Evolutionary conservation across 306 rosid genomes (phyloP).

Genomic region (Glycine latifolia): DNA sequence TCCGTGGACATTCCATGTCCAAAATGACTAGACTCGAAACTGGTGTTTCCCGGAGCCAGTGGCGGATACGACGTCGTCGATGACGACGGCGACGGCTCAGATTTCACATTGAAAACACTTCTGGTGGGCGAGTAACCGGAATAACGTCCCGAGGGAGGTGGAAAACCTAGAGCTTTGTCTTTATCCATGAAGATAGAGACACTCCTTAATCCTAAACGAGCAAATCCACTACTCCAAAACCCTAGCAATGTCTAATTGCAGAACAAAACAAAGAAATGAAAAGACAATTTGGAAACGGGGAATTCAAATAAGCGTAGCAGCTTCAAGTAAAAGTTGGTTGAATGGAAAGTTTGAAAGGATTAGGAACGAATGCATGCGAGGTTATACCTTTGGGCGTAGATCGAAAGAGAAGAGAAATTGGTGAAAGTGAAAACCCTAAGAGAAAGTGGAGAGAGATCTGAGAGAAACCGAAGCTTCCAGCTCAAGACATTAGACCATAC

Average conservation of each 20-base stretch:
- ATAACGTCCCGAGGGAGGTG: constrained; percentile 78
- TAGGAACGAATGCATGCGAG: neutral
- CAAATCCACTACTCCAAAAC: constrained; percentile 47
- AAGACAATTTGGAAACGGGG: neutral
- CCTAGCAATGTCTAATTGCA: constrained; percentile 39
- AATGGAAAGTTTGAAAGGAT: too few relatives aligned
- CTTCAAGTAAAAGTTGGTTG: neutral
- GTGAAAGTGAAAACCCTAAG: constrained; percentile 41
- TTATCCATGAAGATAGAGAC: constrained; percentile 61
- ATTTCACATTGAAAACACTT: constrained; percentile 65
- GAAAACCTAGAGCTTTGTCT: constrained; percentile 73
- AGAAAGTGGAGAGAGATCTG: neutral
- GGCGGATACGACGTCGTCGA: constrained; percentile 59
- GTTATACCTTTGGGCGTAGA: constrained; percentile 10
- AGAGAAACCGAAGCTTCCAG: constrained; percentile 45
- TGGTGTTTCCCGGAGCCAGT: constrained; percentile 59
- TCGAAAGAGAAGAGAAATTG: neutral
- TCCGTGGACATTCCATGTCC: constrained; percentile 44
- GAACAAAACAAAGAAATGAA: neutral
- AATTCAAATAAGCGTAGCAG: neutral
- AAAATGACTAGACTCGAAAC: constrained; percentile 50
- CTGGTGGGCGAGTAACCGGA: constrained; percentile 63
- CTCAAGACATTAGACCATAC: constrained; percentile 27
- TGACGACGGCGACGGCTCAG: constrained; percentile 60
- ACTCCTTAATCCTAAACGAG: constrained; percentile 35